A percentile compares a stretch with the other conserved stretches of the same genome.
Evolutionary conservation across 1,284 basidiomycete species (phyloP).

Genomic region (Lignosus rhinocerotis): DNA sequence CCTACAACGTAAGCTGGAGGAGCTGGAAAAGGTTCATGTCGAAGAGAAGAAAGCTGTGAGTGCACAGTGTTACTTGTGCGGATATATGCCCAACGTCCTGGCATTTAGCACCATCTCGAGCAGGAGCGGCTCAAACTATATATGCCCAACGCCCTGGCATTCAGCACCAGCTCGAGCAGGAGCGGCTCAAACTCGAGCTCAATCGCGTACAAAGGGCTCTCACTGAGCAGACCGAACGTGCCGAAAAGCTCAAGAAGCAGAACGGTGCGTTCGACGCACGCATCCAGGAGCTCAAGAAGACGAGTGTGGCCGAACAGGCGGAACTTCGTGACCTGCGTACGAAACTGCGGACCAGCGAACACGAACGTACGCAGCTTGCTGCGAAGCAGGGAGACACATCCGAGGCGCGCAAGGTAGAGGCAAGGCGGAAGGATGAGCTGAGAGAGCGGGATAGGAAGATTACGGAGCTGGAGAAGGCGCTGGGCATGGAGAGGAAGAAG

Average conservation of each 20-base stretch:
- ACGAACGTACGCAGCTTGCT: constrained; percentile 53
- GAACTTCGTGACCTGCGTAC: constrained; percentile 63
- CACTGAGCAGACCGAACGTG: constrained; percentile 53
- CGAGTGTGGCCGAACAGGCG: constrained; percentile 47
- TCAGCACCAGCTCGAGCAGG: constrained; percentile 62
- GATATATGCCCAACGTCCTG: not conserved
- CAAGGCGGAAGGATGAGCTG: constrained; percentile 51
- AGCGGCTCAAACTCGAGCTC: constrained; percentile 58
- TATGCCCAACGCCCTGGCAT: not conserved
- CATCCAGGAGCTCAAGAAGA: constrained; percentile 59
- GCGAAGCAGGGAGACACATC: constrained; percentile 52
- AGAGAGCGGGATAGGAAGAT: constrained; percentile 55
- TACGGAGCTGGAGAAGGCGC: constrained; percentile 54
- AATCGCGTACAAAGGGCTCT: constrained; percentile 47
- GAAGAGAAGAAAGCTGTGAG: constrained; percentile 69
- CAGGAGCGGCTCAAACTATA: not conserved
- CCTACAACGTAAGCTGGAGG: constrained; percentile 66
- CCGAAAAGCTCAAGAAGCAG: constrained; percentile 65
- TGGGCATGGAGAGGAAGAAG: constrained; percentile 51
- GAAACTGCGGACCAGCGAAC: constrained; percentile 61
- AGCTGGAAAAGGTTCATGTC: constrained; percentile 61
- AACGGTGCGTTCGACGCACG: constrained; percentile 53
- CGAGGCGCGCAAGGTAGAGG: constrained; percentile 58
- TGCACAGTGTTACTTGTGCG: constrained; percentile 3
- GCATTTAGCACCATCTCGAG: constrained; percentile 43